These are phyloP conservation scores for Epichloe coenophiala DNA, from an alignment of 2,329 filamentous ascomycete species.

Conservation along the genomic window DNA sequence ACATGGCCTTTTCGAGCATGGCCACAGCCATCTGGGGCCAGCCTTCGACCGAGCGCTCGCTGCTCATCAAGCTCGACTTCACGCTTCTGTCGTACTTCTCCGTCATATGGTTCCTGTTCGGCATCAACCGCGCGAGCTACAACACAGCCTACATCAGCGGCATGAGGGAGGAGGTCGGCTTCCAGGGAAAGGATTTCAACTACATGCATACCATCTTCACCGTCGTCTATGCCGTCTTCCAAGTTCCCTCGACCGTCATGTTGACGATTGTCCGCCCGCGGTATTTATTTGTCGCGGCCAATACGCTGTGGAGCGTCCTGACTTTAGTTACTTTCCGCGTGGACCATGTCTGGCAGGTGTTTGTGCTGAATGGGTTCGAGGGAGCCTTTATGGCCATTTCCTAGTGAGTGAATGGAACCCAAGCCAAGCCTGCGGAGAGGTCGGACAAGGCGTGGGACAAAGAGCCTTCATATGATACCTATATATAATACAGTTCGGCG, in stretches of 20 bases:
- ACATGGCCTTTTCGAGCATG: background rate
- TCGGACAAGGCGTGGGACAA: no score
- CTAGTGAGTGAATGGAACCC: slow-evolving; percentile 17
- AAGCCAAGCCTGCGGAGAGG: no score
- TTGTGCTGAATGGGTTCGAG: slow-evolving; percentile 29
- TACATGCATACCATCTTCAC: slow-evolving; percentile 23
- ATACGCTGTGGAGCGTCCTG: slow-evolving; percentile 28
- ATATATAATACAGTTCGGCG: background rate
- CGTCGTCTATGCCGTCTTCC: slow-evolving; percentile 28
- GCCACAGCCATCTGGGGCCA: slow-evolving; percentile 1
- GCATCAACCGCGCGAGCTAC: slow-evolving; percentile 29
- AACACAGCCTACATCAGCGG: slow-evolving; percentile 28
- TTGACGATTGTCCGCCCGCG: slow-evolving; percentile 16
- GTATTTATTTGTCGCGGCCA: slow-evolving; percentile 28
- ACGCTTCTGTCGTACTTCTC: slow-evolving; percentile 31
- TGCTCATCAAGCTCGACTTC: slow-evolving; percentile 26
- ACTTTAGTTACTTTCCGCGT: slow-evolving; percentile 29
- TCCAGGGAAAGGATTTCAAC: slow-evolving; percentile 26
- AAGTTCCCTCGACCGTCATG: slow-evolving; percentile 29
- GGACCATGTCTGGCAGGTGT: slow-evolving; percentile 28
- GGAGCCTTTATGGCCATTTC: slow-evolving; percentile 29
- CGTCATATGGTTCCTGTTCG: slow-evolving; percentile 33
- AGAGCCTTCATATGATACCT: no score
- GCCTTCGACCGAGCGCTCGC: slow-evolving; percentile 9
- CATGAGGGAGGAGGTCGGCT: slow-evolving; percentile 24